Evolutionary conservation across 2,329 filamentous ascomycete genomes (phyloP).

Genomic region (Ophiostoma ips): DNA sequence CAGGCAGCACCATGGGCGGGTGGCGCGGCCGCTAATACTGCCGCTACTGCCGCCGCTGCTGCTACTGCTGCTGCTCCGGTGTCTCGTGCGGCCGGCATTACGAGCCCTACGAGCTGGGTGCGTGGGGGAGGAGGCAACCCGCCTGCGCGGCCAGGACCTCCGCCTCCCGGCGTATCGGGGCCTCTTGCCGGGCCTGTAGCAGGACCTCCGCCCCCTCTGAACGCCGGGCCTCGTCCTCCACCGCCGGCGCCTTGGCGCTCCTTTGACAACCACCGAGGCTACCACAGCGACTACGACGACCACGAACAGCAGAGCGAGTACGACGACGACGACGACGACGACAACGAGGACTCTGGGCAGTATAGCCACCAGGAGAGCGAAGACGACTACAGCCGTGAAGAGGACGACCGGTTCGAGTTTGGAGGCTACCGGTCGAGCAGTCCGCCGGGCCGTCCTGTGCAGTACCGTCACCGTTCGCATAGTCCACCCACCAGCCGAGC

Average conservation of each 20-base stretch:
- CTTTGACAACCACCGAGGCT: background rate
- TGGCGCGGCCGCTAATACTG: background rate
- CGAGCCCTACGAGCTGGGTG: slow-evolving; percentile 1
- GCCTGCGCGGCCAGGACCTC: background rate
- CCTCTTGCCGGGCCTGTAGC: background rate
- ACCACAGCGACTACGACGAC: slow-evolving; percentile 1
- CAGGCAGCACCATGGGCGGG: background rate
- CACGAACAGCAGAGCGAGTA: background rate
- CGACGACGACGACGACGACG: background rate
- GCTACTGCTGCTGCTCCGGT: background rate
- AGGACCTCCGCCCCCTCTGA: background rate
- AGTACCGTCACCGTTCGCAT: background rate
- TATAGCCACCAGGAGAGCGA: background rate
- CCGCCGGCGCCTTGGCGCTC: background rate
- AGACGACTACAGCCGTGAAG: background rate
- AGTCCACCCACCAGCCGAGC: background rate
- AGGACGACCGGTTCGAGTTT: background rate
- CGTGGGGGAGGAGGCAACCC: background rate
- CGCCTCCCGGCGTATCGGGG: background rate
- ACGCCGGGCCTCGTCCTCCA: background rate
- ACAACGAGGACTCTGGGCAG: background rate
- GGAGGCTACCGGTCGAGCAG: background rate
- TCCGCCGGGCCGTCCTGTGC: background rate
- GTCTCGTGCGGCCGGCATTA: background rate
- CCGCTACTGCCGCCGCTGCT: too few relatives aligned